phyloP scores from a whole-genome alignment of 495 filamentous ascomycete species.

The Hypoxylon subgilvum region DNA sequence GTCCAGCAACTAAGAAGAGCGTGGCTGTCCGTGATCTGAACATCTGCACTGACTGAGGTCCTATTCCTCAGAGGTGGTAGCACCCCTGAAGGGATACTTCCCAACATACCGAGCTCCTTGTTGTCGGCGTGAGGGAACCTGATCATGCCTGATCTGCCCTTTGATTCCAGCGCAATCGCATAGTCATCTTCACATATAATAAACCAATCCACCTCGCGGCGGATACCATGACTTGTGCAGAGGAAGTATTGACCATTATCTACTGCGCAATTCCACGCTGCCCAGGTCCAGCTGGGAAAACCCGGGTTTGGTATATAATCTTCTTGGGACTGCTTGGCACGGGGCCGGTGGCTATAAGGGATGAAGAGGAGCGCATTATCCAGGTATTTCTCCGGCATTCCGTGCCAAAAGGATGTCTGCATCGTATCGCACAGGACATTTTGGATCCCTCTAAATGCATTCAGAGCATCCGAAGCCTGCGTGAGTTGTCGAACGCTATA shows the following conservation, averaged over 20 bases:
- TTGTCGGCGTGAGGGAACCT: not conserved
- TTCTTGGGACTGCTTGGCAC: not conserved
- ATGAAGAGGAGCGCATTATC: not conserved
- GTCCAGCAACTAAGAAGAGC: not conserved
- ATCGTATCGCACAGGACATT: not conserved
- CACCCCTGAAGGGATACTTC: not conserved
- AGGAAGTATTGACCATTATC: not conserved
- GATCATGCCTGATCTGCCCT: no score
- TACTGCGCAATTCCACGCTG: not conserved
- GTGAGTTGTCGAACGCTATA: no score
- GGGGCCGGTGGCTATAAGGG: not conserved
- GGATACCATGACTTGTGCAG: not conserved
- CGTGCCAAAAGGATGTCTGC: not conserved
- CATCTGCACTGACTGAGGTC: no score
- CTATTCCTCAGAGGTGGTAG: not conserved
- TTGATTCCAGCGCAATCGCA: not conserved
- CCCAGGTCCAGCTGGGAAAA: slow-evolving; percentile 1
- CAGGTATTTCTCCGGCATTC: not conserved
- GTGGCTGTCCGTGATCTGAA: no score
- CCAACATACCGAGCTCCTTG: not conserved
- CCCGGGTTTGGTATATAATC: not conserved
- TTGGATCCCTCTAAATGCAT: not conserved
- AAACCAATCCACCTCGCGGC: not conserved
- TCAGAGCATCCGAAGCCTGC: not conserved
- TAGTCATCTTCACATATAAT: not conserved